These are phyloP conservation scores for Raddia distichophylla DNA, from an alignment of 176 grass and related monocot species.

Conservation along the genomic window DNA sequence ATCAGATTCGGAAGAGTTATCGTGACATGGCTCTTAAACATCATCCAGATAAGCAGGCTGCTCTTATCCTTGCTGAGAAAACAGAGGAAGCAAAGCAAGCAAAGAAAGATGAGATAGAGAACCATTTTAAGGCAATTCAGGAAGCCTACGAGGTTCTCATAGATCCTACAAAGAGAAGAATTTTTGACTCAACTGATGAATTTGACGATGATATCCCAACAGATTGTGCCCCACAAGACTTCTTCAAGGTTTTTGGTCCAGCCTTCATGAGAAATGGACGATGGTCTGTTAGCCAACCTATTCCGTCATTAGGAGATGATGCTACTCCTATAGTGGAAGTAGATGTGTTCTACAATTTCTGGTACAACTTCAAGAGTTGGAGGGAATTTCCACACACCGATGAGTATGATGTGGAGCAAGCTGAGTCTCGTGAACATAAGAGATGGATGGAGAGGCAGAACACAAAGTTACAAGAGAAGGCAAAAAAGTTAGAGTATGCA, in stretches of 20 bases:
- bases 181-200: constrained; percentile 96
- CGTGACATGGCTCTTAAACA: constrained; percentile 93
- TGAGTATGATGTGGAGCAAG: constrained; percentile 97
- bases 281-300: constrained; percentile 82
- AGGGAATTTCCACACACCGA: constrained; percentile 88
- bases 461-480: constrained; percentile 82
- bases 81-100: constrained; percentile 81
- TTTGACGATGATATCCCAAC: constrained; percentile 99
- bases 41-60: constrained; percentile 94
- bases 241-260: constrained; percentile 94
- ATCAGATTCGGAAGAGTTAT: constrained; percentile 95
- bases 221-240: constrained; percentile 91
- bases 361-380: constrained; percentile 98
- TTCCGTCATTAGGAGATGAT: constrained; percentile 87
- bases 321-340: constrained; percentile 63
- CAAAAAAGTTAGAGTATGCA: constrained; percentile 76
- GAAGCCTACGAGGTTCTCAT: constrained; percentile 96
- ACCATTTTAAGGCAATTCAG: constrained; percentile 86
- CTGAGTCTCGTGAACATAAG: constrained; percentile 95
- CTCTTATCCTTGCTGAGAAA: constrained; percentile 72
- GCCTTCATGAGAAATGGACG: constrained; percentile 95
- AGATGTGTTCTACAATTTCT: constrained; percentile 94
- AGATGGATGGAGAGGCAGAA: constrained; percentile 99
- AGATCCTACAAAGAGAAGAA: constrained; percentile 90
- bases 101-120: constrained; percentile 99